phyloP scores from a whole-genome alignment of 2,329 filamentous ascomycete genomes.

The Colletotrichum lupini region DNA sequence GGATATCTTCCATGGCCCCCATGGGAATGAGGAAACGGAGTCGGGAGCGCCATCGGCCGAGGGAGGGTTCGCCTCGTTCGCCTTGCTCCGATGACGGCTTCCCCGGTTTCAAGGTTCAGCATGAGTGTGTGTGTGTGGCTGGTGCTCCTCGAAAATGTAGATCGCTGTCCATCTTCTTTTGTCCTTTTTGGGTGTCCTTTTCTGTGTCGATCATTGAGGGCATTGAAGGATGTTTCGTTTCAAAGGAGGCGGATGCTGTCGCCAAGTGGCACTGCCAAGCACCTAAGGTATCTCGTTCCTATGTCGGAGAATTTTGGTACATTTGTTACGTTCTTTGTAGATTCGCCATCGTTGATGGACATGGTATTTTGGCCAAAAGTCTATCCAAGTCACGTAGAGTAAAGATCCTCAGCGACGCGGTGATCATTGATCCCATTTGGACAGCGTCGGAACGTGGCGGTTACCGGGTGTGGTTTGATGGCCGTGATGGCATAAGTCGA shows the following conservation, averaged over 20 bases:
- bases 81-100: not conserved
- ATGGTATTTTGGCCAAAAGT: constrained; percentile 3
- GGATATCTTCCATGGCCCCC: not conserved
- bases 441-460: not conserved
- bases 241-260: not conserved
- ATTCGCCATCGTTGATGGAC: not conserved
- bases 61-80: not conserved
- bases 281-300: not conserved
- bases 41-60: not conserved
- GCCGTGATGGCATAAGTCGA: not conserved
- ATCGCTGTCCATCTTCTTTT: not conserved
- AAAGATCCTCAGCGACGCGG: no score
- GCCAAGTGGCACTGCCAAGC: not conserved
- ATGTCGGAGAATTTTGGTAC: not conserved
- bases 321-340: not conserved
- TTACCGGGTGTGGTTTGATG: not conserved
- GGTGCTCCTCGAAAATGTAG: not conserved
- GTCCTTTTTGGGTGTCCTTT: not conserved
- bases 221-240: not conserved
- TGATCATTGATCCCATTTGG: not conserved
- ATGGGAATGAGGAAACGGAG: not conserved
- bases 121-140: not conserved
- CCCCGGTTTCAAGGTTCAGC: not conserved
- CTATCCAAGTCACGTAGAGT: not conserved
- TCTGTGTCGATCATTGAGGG: not conserved